Base-by-base conservation (phyloP, 2,329 filamentous ascomycete genomes). In the Pseudopyrenochaeta lycopersici region DNA sequence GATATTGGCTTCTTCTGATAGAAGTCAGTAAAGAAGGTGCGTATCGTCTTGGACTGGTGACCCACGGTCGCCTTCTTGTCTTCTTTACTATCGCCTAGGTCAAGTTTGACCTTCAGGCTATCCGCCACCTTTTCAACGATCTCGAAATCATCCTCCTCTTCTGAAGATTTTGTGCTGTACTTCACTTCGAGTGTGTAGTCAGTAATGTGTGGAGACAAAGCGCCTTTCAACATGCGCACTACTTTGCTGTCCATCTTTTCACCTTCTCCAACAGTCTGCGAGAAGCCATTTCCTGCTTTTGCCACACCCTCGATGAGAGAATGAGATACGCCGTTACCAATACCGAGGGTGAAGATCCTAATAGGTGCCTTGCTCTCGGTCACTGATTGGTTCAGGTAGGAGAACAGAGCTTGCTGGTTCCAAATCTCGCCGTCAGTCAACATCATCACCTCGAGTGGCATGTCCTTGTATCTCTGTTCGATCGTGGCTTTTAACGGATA, bases 151-250 rank as follows among this genome's bases (percentile, higher is more conserved):
- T 86, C 82, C 2, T 76, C 67, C 9, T 58, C 53, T 0, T 51
- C 52, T 1, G 17, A 50, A 7, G 47, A 58, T 23, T n/a, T 67
- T 3, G 62, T 68, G 7, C 66, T 72, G 60, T 89, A 90, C 48
- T 85, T 83, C 55, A 91, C 75, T 63, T 89, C 85, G 1, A 91
- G 75, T 0, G 78, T 81, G 64, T 88, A 90, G 65, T 90, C 83
- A 14, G 76, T 81, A 39, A 90, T 78, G 57, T 91, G 88, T 0
- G 88, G 87, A 1, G 84, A 85, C 17, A 92, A 73, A 0, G 88
- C 85, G 0, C 84, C 89, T 67, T 90, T 90, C 51, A 92, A 78
- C 89, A 92, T 92, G 2, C 89, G 83, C 2, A 92, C 81, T 1
- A 91, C 82, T 68, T 89, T 90, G 58, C 77, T 83, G 62, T 89